phyloP scores from a whole-genome alignment of 2,329 filamentous ascomycete species.

The Trichoderma atrobrunneum region DNA sequence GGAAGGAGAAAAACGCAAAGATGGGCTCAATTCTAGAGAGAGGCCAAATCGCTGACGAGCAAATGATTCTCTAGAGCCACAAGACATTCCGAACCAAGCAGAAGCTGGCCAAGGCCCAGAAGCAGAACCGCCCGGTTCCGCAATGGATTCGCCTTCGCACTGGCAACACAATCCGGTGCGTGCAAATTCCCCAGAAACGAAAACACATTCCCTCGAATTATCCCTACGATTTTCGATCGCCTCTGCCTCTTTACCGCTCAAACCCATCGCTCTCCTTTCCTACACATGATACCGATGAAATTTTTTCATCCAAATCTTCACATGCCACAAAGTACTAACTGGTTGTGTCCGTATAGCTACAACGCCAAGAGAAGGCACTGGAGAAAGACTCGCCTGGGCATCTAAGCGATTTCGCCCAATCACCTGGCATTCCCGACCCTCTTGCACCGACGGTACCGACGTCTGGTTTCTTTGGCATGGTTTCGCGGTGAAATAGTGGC shows the following conservation, averaged over 20 bases:
- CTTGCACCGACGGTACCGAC: conserved; percentile 25
- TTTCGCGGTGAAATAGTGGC: conserved; percentile 28
- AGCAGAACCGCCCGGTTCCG: conserved; percentile 99
- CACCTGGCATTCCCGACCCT: conserved; percentile 21
- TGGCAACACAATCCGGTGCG: conserved; percentile 99
- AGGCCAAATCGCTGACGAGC: conserved; percentile 25
- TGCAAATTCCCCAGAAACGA: conserved; percentile 26
- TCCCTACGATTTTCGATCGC: background rate
- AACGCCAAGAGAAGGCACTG: conserved; percentile 99
- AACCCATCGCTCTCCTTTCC: background rate
- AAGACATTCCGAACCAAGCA: conserved; percentile 99
- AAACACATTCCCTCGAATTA: background rate
- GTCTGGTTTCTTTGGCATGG: conserved; percentile 27
- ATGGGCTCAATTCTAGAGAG: background rate
- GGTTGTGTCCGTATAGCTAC: conserved; percentile 67
- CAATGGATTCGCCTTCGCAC: conserved; percentile 99
- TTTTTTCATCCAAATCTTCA: background rate
- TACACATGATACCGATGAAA: background rate
- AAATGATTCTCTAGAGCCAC: conserved; percentile 68
- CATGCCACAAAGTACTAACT: background rate
- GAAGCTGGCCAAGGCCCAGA: conserved; percentile 99
- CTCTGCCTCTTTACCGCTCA: background rate
- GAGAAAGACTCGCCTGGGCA: conserved; percentile 99
- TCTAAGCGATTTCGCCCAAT: conserved; percentile 63
- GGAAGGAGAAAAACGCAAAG: background rate